Evolutionary conservation across 78 protist species (phyloP), one percentile per base, ranked within the genome.

Genomic region (Dictyostelium firmibasis): DNA sequence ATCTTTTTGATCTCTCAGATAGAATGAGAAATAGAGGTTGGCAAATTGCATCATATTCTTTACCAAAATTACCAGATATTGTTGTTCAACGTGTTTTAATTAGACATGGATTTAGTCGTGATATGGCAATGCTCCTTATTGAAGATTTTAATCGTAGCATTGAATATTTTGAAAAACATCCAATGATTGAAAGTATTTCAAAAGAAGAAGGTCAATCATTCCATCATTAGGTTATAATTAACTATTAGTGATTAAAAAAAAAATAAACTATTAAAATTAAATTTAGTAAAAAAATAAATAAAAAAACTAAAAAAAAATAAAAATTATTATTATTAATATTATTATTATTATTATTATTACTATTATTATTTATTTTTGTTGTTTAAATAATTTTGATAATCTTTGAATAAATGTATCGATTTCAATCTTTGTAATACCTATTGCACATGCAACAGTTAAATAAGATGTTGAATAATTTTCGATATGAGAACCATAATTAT

Each of bases 391-490:
- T 85, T 94, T 94, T 57, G 64, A 77, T 27, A 97, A 31, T 70
- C 98, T 94, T 33, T 44, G 62, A 20, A 95, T 81, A 50, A 97
- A 91, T 18, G 16, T 23, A 76, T 91, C 96, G 36, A 96, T 86
- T 29, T 98, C 99, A 0, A 13, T 88, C 33, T 83, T 62, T 27
- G 86, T 69, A 35, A 96, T 84, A 85, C 99, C 99, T 62, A 98
- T 69, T 2, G 98, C 98, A 82, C 98, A 97, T 5, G 99, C 98
- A 31, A 79, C 95, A 3, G 97, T 97, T 70, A 98, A 87, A 83
- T 98, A 98, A 5, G 96, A 74, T 4, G 72, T 14, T 23, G 95
- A 97, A 70, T 97, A 97, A 44, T 13, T 77, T 23, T 81, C 85
- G 8, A 43, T 18, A 85, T 98, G 99, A 1, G 98, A 89, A 18